Evolutionary conservation across 2,329 filamentous ascomycete species (phyloP), one percentile per base, ranked within the genome.

Genomic region (Septoria linicola): DNA sequence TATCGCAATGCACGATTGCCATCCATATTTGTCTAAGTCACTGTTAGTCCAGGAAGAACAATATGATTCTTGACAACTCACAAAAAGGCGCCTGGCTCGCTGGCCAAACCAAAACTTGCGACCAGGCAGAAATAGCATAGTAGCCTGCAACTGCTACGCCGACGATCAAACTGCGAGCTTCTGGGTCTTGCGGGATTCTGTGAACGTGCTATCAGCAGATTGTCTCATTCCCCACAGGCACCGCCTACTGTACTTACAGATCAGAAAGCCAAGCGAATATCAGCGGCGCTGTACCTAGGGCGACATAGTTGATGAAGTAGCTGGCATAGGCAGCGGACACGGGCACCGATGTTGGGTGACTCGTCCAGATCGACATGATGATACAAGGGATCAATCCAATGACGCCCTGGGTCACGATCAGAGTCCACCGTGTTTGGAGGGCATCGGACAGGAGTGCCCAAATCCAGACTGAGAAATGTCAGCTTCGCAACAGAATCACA

Each of bases 321-420:
- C 73, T 73, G 2, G 76, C 74, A 54, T 80, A 80, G 0, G 76
- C 77, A 2, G 73, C 72, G 0, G 71, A 70, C 1, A 80, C 45
- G 0, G 74, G 67, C 1, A 75, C 72, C 0, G 66, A 62, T 2
- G 59, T 57, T 0, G 76, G 76, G 21, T 76, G 68, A 1, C 69
- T 61, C 0, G 77, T 79, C 77, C 77, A 80, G n/a, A 78, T 64
- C 17, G 70, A 76, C 75, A 80, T 78, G n/a, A 73, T 74, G 23
- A 79, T 76, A 47, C 70, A 72, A 1, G 74, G 73, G 2, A 78
- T 65, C 2, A 78, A 63, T 1, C 72, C 76, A 41, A 80, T 76
- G 2, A 72, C 43, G 10, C 56, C 56, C 63, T 80, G 77, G 2
- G 66, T 59, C 5, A 80, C 65, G 23, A 80, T 75, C 4, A 80